These are phyloP conservation scores for Filobasidium floriforme DNA, from an alignment of 768 basidiomycete species.

Conservation along the genomic window DNA sequence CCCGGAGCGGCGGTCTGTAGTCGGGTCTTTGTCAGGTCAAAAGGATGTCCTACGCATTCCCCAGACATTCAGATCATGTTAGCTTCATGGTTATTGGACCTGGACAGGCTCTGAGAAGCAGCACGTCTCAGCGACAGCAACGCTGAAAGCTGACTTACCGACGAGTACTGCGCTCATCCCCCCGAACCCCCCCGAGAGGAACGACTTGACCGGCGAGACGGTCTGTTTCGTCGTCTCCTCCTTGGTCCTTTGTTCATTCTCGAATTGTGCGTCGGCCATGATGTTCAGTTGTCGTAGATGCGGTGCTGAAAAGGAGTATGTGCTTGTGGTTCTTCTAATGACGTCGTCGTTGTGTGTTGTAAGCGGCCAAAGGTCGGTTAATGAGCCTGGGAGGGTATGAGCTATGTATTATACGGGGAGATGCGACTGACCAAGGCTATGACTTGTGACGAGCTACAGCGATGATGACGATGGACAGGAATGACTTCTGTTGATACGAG, in stretches of 20 bases:
- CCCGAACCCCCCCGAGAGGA: conserved; percentile 88
- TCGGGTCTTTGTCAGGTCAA: conserved; percentile 71
- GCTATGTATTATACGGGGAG: neutral
- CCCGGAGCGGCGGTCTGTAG: conserved; percentile 86
- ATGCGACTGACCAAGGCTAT: neutral
- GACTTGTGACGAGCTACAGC: no score
- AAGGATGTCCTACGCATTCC: conserved; percentile 69
- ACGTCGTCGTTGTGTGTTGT: neutral
- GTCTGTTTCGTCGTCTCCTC: conserved; percentile 30
- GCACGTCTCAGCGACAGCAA: no score
- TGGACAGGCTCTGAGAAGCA: no score
- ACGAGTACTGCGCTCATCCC: conserved; percentile 81
- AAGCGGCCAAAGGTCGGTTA: no score
- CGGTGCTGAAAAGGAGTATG: neutral
- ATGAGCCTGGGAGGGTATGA: neutral
- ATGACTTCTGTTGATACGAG: no score
- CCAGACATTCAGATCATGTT: no score
- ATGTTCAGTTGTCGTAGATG: no score
- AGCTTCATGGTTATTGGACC: no score
- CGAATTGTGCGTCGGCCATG: conserved; percentile 21
- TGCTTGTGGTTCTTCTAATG: neutral
- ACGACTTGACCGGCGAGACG: conserved; percentile 58
- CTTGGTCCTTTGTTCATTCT: neutral
- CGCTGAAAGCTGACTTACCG: no score
- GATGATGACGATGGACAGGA: no score